Conservation (phyloP, 2,329 filamentous ascomycete genomes). For the Xylariomycetidae sp. region DNA sequence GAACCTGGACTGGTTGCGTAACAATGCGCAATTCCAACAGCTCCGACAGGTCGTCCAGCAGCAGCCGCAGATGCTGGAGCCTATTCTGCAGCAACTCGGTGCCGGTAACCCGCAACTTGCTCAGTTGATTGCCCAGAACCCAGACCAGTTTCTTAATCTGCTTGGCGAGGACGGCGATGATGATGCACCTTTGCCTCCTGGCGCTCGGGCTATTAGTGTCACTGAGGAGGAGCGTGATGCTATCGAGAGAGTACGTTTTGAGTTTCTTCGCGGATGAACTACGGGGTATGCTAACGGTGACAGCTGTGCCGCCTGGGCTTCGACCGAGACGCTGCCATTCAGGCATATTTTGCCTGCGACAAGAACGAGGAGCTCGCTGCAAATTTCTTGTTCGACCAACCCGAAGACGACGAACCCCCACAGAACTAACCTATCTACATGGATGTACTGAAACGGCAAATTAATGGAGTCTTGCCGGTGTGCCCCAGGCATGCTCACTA, state of each 20-base stretch:
- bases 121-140: constrained; percentile 84
- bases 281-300: constrained; percentile 8
- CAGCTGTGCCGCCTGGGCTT: constrained; percentile 92
- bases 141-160: constrained; percentile 87
- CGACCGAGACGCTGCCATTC: constrained; percentile 86
- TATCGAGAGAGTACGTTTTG: constrained; percentile 78
- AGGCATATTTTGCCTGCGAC: constrained; percentile 98
- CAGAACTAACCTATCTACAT: constrained; percentile 40
- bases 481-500: too few species aligned
- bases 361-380: constrained; percentile 98
- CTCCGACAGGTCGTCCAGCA: constrained; percentile 95
- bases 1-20: constrained; percentile 88
- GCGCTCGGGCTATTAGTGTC: constrained; percentile 82
- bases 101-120: constrained; percentile 93
- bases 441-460: too few species aligned
- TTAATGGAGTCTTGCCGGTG: too few species aligned
- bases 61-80: constrained; percentile 97
- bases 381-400: constrained; percentile 97
- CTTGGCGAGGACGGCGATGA: constrained; percentile 84
- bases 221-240: constrained; percentile 96
- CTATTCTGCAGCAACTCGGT: constrained; percentile 92
- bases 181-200: constrained; percentile 79
- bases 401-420: constrained; percentile 69
- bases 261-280: too few species aligned
- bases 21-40: constrained; percentile 97